These are phyloP conservation scores for Cladophialophora bantiana DNA, from an alignment of 2,329 filamentous ascomycete species.

Conservation along the genomic window DNA sequence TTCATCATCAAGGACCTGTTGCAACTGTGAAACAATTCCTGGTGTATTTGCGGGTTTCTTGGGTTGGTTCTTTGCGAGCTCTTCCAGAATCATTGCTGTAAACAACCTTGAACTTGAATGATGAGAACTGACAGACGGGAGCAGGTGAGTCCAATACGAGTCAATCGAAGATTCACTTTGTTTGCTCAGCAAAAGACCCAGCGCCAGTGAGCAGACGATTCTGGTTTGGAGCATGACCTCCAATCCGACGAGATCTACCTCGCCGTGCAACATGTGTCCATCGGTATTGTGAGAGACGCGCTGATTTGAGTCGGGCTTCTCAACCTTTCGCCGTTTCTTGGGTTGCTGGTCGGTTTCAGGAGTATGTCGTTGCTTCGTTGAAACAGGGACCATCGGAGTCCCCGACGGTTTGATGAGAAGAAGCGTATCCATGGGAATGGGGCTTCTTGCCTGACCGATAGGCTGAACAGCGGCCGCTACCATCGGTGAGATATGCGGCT, in stretches of 20 bases:
- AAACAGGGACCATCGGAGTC: slow-evolving; percentile 70
- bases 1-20: slow-evolving; percentile 79
- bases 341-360: slow-evolving; percentile 52
- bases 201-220: slow-evolving; percentile 82
- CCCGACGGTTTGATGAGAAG: slow-evolving; percentile 95
- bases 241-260: slow-evolving; percentile 90
- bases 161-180: slow-evolving; percentile 66
- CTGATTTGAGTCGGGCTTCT: slow-evolving; percentile 76
- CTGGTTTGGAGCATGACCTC: slow-evolving; percentile 89
- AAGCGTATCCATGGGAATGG: slow-evolving; percentile 87
- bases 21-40: slow-evolving; percentile 66
- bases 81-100: slow-evolving; percentile 83
- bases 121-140: slow-evolving; percentile 72
- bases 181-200: slow-evolving; percentile 81
- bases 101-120: slow-evolving; percentile 87
- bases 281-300: slow-evolving; percentile 90
- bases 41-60: slow-evolving; percentile 47
- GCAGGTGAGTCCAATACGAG: slow-evolving; percentile 69
- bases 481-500: slow-evolving; percentile 77
- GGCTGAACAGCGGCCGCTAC: slow-evolving; percentile 86
- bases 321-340: slow-evolving; percentile 74
- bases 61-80: slow-evolving; percentile 73
- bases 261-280: slow-evolving; percentile 96
- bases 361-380: slow-evolving; percentile 49
- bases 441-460: slow-evolving; percentile 88